These are phyloP conservation scores for Leccinellum albellum DNA, from an alignment of 768 basidiomycete species.

Conservation along the genomic window DNA sequence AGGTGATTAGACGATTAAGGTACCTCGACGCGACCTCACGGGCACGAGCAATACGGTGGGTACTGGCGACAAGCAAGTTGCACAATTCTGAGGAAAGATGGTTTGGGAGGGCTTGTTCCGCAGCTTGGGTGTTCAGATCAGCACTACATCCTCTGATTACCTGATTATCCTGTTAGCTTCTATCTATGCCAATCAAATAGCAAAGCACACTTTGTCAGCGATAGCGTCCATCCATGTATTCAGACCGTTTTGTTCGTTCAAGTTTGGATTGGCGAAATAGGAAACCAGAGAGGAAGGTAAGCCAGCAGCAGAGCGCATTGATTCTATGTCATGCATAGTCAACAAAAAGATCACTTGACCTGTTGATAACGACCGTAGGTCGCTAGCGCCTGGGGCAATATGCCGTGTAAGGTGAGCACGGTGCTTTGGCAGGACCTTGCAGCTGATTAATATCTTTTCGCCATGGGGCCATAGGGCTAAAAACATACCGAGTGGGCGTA, in stretches of 20 bases:
- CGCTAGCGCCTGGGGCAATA: constrained; percentile 60
- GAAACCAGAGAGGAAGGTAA: constrained; percentile 76
- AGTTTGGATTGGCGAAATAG: constrained; percentile 84
- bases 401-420: constrained; percentile 59
- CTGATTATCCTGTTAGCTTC: constrained; percentile 36
- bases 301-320: constrained; percentile 76
- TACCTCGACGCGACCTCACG: constrained; percentile 81
- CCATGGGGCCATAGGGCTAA: background rate
- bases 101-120: constrained; percentile 73
- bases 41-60: constrained; percentile 78
- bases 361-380: constrained; percentile 70
- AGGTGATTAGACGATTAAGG: constrained; percentile 79
- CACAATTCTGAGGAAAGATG: constrained; percentile 71
- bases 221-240: constrained; percentile 80
- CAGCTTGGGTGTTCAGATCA: constrained; percentile 69
- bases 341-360: constrained; percentile 85
- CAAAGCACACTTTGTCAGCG: constrained; percentile 66
- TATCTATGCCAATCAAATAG: background rate
- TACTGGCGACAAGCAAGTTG: constrained; percentile 69
- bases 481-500: constrained; percentile 66
- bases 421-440: constrained; percentile 68
- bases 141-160: constrained; percentile 73
- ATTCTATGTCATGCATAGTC: constrained; percentile 84
- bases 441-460: constrained; percentile 1
- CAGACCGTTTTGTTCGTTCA: constrained; percentile 69